phyloP scores from a whole-genome alignment of 441 rosid species.

The Erodium texanum region DNA sequence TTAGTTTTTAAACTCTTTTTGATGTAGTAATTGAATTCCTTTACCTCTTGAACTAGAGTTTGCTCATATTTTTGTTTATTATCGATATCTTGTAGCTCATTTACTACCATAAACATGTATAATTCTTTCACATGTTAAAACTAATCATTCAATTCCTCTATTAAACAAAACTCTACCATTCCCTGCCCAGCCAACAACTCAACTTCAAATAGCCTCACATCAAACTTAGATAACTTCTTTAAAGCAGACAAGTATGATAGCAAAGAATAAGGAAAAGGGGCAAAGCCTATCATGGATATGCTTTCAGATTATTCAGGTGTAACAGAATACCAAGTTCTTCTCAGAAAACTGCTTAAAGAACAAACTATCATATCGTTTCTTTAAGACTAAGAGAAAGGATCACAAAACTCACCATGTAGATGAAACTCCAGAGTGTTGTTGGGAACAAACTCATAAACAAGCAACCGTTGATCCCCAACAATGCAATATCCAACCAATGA shows the following conservation, averaged over 20 bases:
- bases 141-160: too few species aligned
- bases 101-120: too few species aligned
- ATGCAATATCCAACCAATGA: constrained; percentile 92
- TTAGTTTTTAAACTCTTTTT: too few species aligned
- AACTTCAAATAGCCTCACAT: neutral
- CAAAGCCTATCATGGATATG: neutral
- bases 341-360: too few species aligned
- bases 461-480: constrained; percentile 63
- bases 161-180: neutral
- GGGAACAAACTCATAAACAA: constrained; percentile 92
- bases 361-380: neutral
- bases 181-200: neutral
- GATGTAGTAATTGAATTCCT: too few species aligned
- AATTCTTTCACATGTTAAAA: too few species aligned
- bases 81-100: too few species aligned
- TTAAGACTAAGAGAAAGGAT: neutral
- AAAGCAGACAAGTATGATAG: neutral
- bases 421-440: constrained; percentile 88
- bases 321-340: neutral
- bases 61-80: too few species aligned
- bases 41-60: too few species aligned
- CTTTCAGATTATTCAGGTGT: neutral
- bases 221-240: neutral
- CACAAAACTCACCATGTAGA: constrained; percentile 47
- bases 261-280: neutral